Evolutionary conservation across 495 filamentous ascomycete species (phyloP), one percentile per base, ranked within the genome.

Genomic region (Schizothecium vesticola): DNA sequence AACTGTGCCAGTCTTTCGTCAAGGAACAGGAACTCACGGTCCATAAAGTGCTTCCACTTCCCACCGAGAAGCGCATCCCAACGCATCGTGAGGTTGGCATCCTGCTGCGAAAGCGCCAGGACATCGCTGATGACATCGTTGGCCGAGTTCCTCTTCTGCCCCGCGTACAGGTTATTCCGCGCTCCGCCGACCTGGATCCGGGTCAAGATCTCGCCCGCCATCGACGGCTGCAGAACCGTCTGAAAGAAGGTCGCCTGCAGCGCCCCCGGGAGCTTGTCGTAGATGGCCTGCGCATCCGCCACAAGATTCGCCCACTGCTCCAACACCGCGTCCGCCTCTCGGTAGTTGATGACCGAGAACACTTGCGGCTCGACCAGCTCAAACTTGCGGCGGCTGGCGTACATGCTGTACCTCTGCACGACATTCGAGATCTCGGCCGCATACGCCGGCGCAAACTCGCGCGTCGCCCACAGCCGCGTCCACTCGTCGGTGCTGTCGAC

Each of bases 11-110:
- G 7, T 31, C 10, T 12, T 19, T 13, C 12, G 9, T 11, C 31
- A 28, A 26, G 24, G n/a, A 1, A 3, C 3, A 19, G 8, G 61
- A 26, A 76, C 80, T 77, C 72, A 83, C 82, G 84, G 70, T 90
- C 88, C 76, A 91, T 86, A 76, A 93, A 88, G 75, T 89, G 86
- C 73, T 84, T 86, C 90, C 90, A 93, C 77, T 91, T 92, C 0
- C 90, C 90, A 60, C 80, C 80, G 0, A 91, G 75, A 19, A 92
- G 77, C 3, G 78, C 77, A 73, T 92, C 86, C 77, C 90, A 92
- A 63, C 82, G 77, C 60, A 81, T 76, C 5, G 88, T 90, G 8
- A 92, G 81, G 19, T 83, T 77, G 33, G 82, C 82, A 71, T 92
- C 90, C n/a, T 83, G 82, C 31, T 88, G 78, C 65, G 91, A 91